Evolutionary conservation across 768 basidiomycete genomes (phyloP).

Genomic region (Lentinula raphanica): DNA sequence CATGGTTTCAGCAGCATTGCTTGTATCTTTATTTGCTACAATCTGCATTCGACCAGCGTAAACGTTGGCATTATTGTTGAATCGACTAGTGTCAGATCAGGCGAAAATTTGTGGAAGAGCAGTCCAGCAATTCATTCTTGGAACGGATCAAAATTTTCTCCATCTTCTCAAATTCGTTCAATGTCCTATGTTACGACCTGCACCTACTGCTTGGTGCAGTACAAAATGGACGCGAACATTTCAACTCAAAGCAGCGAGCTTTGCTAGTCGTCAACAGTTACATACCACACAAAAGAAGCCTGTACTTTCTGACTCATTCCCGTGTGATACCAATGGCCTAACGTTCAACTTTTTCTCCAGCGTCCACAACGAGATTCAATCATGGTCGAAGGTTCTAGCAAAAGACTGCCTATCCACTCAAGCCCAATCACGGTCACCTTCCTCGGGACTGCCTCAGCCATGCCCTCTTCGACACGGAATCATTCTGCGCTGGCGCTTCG

Average conservation of each 20-base stretch:
- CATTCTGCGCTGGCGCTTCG: slow-evolving; percentile 71
- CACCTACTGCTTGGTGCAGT: background rate
- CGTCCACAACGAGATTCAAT: background rate
- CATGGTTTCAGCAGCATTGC: background rate
- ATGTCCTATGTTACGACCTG: background rate
- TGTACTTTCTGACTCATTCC: background rate
- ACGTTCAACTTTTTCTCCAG: background rate
- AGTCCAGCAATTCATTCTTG: too few species aligned
- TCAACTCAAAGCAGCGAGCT: background rate
- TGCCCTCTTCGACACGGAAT: slow-evolving; percentile 73
- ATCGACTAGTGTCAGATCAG: too few species aligned
- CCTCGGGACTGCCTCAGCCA: slow-evolving; percentile 77
- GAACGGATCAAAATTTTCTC: too few species aligned
- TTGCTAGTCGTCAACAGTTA: background rate
- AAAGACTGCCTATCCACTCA: background rate
- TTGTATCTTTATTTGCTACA: background rate
- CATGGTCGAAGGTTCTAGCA: background rate
- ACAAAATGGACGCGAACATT: background rate
- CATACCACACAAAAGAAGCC: background rate
- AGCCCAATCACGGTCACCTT: slow-evolving; percentile 57
- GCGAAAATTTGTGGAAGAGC: too few species aligned
- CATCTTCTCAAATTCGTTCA: too few species aligned
- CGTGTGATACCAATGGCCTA: background rate
- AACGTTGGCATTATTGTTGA: too few species aligned
- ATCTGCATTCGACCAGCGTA: background rate